Evolutionary conservation across 139 green algal genomes (phyloP).

Genomic region (Mychonastes homosphaera): DNA sequence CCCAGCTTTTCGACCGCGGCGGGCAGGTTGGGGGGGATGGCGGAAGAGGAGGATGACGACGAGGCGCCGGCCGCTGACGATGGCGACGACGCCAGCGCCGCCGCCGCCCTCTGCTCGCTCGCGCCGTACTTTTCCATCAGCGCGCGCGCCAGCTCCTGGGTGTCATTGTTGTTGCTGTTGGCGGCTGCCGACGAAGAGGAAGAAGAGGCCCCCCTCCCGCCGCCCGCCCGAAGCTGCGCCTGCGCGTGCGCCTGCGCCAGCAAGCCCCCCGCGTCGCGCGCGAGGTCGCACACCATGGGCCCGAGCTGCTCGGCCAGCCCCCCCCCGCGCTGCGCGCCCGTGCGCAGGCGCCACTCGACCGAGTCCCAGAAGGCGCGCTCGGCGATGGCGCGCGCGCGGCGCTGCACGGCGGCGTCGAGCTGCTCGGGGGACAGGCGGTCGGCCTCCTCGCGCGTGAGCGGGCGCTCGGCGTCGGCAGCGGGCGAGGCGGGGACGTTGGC

Average conservation of each 20-base stretch:
- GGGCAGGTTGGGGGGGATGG: constrained; percentile 4
- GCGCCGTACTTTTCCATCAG: neutral
- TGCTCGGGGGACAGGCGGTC: constrained; percentile 12
- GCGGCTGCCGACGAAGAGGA: neutral
- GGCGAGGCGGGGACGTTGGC: neutral
- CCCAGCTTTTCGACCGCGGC: neutral
- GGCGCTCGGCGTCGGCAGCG: too few relatives aligned
- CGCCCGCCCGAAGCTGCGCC: neutral
- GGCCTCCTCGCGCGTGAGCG: constrained; percentile 5
- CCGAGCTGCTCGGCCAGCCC: constrained; percentile 6
- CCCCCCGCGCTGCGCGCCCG: constrained; percentile 1
- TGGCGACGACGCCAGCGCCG: too few relatives aligned
- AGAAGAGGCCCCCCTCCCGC: neutral
- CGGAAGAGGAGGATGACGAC: too few relatives aligned
- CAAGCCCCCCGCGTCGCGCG: constrained; percentile 7
- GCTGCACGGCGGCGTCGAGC: constrained; percentile 19
- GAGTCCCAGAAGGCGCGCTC: constrained; percentile 69
- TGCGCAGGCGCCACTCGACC: constrained; percentile 21
- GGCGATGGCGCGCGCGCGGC: constrained; percentile 39
- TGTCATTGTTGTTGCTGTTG: constrained; percentile 1
- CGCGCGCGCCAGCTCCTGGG: neutral
- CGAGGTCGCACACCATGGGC: neutral
- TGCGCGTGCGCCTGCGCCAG: neutral
- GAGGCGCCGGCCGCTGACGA: too few relatives aligned
- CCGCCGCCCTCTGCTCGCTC: too few relatives aligned